Base-by-base conservation (phyloP, 148 eudicot species). In the Amaranthus palmeri region DNA sequence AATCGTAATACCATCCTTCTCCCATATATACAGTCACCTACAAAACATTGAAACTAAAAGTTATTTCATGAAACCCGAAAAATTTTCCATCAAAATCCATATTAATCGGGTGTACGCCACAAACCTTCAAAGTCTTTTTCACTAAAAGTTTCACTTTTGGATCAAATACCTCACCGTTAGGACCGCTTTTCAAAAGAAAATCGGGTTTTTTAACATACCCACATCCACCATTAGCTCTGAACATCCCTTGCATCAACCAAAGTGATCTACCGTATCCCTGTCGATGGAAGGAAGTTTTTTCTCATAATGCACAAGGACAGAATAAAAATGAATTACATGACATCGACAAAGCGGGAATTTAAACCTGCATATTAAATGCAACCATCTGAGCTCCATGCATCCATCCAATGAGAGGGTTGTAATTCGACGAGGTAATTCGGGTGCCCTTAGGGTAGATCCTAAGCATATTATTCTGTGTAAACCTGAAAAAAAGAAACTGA, bases 381-480 rank as follows among this genome's bases (percentile, higher is more conserved):
- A 92, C 97, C 97, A 92, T 92, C 76, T 92, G 97, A 81, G 96
- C 92, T 68, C 97, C 97, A 76, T 92, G 96, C 80, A 76, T 85
- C 97, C 97, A 92, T 69, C 85, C 96, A 78, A 85, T 80, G 18
- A 88, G 79, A 13, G 97, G 97, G 57, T 89, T 83, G 74, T 87
- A 92, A 72, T 92, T 92, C 17, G 97, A 92, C 17, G 97, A 92
- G 85, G 84, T 81, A 44, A 92, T 72, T 50, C 97, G 86, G 61
- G 84, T 85, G 18, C 92, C 96, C 78, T 92, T 92, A 1, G 97
- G 97, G 74, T 92, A 92, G 53, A 92, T 81, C 73, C 97, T 81
- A 80, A 92, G 86, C 65, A 92, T 68, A 65, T 92, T 92, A 68
- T 74, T 77, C 77, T 89, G 96, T 3, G 97, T 92, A 75, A 92